A percentile compares a stretch with the other conserved stretches of the same genome.
Conservation (phyloP, 2,329 filamentous ascomycete genomes). For the Apiospora rasikravindrae region DNA sequence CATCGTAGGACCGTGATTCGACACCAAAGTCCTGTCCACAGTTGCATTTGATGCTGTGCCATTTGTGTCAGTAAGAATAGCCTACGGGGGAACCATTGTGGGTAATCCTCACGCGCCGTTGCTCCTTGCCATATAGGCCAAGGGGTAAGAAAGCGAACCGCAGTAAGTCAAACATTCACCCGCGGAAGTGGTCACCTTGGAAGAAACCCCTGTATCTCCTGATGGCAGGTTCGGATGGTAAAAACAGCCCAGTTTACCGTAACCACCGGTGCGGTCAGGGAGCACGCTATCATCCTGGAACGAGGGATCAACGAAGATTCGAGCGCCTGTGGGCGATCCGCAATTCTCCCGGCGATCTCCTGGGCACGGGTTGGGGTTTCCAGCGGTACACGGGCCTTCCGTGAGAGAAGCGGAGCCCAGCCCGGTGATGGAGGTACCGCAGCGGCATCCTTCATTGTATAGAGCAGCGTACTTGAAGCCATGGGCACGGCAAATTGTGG, state of each 20-base stretch:
- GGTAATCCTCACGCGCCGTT: not conserved
- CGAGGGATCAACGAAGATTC: conserved; percentile 36
- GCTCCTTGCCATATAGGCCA: not conserved
- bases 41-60: conserved; percentile 20
- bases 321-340: conserved; percentile 31
- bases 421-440: conserved; percentile 26
- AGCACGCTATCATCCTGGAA: conserved; percentile 28
- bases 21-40: conserved; percentile 23
- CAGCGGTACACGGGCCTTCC: not conserved
- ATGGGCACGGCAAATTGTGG: conserved; percentile 31
- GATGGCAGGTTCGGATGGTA: not conserved
- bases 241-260: not conserved
- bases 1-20: not conserved
- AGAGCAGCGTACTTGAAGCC: conserved; percentile 36
- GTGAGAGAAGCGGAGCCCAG: not conserved
- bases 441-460: conserved; percentile 31
- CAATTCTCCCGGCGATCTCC: conserved; percentile 36
- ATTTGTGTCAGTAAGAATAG: not conserved
- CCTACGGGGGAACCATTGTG: not conserved
- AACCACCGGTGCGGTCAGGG: not conserved
- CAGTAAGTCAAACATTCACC: not conserved
- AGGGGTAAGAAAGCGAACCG: not conserved
- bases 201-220: not conserved
- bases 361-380: conserved; percentile 25
- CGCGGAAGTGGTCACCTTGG: not conserved